Evolutionary conservation across 225 moss, liverwort and hornwort species (phyloP).

Genomic region (Neckera pumila): DNA sequence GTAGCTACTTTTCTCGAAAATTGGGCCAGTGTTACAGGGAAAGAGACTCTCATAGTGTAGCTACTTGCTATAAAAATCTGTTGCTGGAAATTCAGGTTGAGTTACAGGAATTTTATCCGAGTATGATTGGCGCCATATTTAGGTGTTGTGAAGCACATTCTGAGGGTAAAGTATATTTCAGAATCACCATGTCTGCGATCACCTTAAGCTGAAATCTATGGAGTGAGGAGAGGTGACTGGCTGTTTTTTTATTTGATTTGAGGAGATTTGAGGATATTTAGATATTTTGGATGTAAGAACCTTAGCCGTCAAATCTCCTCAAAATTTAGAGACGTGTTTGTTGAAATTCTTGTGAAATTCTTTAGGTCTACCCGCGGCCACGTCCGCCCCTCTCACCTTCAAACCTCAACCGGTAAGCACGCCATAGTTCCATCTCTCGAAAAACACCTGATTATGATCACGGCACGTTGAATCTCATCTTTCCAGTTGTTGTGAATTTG

Average conservation of each 20-base stretch:
- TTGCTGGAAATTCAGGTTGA: not conserved
- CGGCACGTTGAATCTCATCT: not conserved
- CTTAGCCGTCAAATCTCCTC: not conserved
- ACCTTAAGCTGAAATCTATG: not conserved
- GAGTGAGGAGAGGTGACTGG: not conserved
- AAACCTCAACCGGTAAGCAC: not conserved
- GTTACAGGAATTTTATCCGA: not conserved
- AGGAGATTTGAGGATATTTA: not conserved
- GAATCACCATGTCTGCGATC: not conserved
- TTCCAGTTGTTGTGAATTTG: not conserved
- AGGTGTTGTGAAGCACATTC: not conserved
- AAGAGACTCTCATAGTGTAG: not conserved
- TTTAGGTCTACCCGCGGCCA: too few relatives aligned
- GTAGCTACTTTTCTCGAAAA: not conserved
- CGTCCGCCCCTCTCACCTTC: slow-evolving; percentile 18
- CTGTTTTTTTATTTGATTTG: not conserved
- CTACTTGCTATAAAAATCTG: not conserved
- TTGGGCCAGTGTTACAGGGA: not conserved
- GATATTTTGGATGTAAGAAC: too few relatives aligned
- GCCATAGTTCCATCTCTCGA: not conserved
- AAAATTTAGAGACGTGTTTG: not conserved
- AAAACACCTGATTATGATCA: not conserved
- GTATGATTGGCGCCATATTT: not conserved
- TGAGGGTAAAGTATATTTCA: not conserved
- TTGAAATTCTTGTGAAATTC: too few relatives aligned